Evolutionary conservation across 2,329 filamentous ascomycete genomes (phyloP), one percentile per base, ranked within the genome.

Genomic region (Cladobotryum mycophilum): DNA sequence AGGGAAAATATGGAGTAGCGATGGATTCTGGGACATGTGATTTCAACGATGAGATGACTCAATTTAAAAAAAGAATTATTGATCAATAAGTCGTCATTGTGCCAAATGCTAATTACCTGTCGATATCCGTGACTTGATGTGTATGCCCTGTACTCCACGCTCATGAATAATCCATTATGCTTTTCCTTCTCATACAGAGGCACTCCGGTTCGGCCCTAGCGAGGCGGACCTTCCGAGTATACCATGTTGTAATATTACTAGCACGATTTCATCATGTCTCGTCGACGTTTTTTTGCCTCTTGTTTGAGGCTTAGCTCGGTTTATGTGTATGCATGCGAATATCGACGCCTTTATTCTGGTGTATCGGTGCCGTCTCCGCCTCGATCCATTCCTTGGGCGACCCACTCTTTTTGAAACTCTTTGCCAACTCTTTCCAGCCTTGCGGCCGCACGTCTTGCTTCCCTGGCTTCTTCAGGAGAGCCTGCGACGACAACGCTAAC

Each of bases 351-450:
- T 64, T 53, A 66, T 43, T 63, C 63, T 6, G 54, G 55, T 4
- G 47, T 36, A 42, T 47, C 47, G 17, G 56, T 55, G 14, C 62
- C 58, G n/a, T 61, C 60, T 5, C 55, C 55, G 45, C 53, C 44
- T 20, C 57, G 55, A 15, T 64, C 63, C 38, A 60, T 53, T 41
- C 53, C 60, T 46, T 68, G 63, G 18, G 60, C 58, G 1, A 64
- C 61, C 77, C 79, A 82, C 53, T 76, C 73, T 22, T 67, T 66
- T 61, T 84, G 81, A 44, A 84, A 75, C 43, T 76, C 73, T 52
- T 73, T 67, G 1, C 76, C 81, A 3, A 82, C 67, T 47, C 70
- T 71, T 65, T 84, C 80, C 11, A 84, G 61, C 50, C 73, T 69
- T 0, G 70, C 72, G 0, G 76, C 76, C 1, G 79, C 78, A 42